A percentile compares a stretch with the other conserved stretches of the same genome.
phyloP scores from a whole-genome alignment of 2,329 filamentous ascomycete species.

The Fusarium equiseti region DNA sequence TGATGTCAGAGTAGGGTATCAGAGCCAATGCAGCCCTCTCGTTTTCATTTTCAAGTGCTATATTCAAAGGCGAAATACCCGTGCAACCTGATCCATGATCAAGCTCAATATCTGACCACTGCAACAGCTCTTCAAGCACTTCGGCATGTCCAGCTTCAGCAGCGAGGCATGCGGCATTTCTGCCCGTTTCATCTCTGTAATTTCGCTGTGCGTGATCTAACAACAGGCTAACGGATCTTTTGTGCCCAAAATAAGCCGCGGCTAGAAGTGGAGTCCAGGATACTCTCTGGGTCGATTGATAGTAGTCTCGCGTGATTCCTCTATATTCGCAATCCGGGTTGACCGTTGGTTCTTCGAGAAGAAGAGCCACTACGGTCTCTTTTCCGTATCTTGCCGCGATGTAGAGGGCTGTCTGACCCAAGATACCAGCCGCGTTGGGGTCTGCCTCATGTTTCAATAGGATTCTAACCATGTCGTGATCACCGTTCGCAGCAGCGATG shows the following conservation, averaged over 20 bases:
- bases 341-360: rapidly evolving
- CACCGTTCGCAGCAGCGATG: rapidly evolving
- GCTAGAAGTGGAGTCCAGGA: not conserved
- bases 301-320: rapidly evolving
- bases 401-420: not conserved
- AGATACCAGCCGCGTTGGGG: rapidly evolving
- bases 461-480: not conserved
- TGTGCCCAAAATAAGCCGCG: not conserved
- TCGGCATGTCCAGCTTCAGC: rapidly evolving
- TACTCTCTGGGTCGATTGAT: rapidly evolving
- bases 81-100: rapidly evolving
- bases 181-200: not conserved
- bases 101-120: not conserved
- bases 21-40: not conserved
- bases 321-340: not conserved
- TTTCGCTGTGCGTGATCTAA: not conserved
- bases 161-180: not conserved
- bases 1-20: not conserved
- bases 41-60: rapidly evolving
- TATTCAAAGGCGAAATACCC: rapidly evolving
- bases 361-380: rapidly evolving
- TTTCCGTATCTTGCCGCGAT: not conserved
- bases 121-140: not conserved
- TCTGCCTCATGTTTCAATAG: not conserved
- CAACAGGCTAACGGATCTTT: rapidly evolving